Base-by-base conservation (phyloP, 495 filamentous ascomycete species). In the Viridothelium virens region DNA sequence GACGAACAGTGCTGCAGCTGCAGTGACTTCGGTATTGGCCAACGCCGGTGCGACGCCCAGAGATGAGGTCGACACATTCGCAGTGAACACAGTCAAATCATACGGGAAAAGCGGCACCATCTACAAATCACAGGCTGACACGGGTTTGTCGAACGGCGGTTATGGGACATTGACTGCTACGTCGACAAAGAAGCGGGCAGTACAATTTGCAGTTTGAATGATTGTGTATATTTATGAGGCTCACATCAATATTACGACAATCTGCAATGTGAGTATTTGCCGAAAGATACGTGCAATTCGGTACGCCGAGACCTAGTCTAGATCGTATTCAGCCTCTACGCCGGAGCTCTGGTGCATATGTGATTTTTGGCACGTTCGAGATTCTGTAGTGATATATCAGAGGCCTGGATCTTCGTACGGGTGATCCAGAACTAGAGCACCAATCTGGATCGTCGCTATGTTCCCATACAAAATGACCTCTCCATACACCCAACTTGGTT, bases 91-190 rank as follows among this genome's bases (percentile, higher is more conserved):
- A n/a, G 66, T 64, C 14, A 11, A 63, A 31, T 63, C 66, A 2
- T 59, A 69, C 2, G 70, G 70, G 3, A 72, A 59, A 7, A 47
- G 63, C n/a, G 70, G 70, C 14, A 59, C 38, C 5, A 67, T 72
- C n/a, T 70, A 70, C 56, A 70, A 65, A 61, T 68, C 53, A 39
- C 68, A 72, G 66, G 68, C 70, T 25, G 65, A 48, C 53, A 72
- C 70, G 16, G 70, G 70, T 11, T 50, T 72, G 16, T 64, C 63
- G n/a, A 72, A 72, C 50, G 70, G 66, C 9, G 70, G 70, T n/a
- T 72, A 72, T 56, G 70, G 70, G 7, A 72, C 68, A 46, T 46
- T 46, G 41, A 46, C 41, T 46, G 41, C 41, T 46, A 46, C 41
- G 41, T 46, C 41, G 41, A 46, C 41, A 46, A 46, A 46, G 41